phyloP scores from a whole-genome alignment of 129 eudicot genomes.

The Chrysanthemum seticuspe region DNA sequence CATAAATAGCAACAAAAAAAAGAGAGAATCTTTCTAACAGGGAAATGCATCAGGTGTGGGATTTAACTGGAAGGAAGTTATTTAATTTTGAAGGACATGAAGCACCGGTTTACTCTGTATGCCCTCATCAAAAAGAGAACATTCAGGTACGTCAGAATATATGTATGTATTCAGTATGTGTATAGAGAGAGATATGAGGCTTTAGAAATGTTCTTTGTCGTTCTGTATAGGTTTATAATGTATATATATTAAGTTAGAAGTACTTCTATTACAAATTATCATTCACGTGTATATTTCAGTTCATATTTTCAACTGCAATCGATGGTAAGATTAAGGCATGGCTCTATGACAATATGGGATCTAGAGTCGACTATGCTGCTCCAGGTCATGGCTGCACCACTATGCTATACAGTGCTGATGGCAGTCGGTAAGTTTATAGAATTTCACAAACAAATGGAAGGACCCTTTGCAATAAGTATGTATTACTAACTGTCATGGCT shows the following conservation, averaged over 20 bases:
- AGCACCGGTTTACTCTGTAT: conserved; percentile 83
- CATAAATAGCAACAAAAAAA: not conserved
- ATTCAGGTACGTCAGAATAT: conserved; percentile 55
- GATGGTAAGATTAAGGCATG: conserved; percentile 95
- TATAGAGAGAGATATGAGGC: not conserved
- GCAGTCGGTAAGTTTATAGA: conserved; percentile 18
- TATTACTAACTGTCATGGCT: no score
- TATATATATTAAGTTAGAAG: not conserved
- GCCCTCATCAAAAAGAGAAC: conserved; percentile 86
- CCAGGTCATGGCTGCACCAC: conserved; percentile 92
- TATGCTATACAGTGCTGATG: conserved; percentile 94
- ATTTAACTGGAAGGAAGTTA: conserved; percentile 69
- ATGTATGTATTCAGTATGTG: not conserved
- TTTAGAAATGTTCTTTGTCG: no score
- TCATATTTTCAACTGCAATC: conserved; percentile 85
- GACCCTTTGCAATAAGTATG: no score
- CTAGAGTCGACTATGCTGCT: conserved; percentile 91
- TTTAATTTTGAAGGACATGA: conserved; percentile 87
- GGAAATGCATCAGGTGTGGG: conserved; percentile 81
- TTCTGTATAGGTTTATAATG: not conserved
- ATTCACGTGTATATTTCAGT: conserved; percentile 43
- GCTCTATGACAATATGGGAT: conserved; percentile 84
- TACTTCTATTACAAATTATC: not conserved
- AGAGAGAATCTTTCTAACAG: conserved; percentile 14
- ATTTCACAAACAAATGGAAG: no score